Evolutionary conservation across 2,329 filamentous ascomycete species (phyloP).

Genomic region (Pseudogymnoascus sp.): DNA sequence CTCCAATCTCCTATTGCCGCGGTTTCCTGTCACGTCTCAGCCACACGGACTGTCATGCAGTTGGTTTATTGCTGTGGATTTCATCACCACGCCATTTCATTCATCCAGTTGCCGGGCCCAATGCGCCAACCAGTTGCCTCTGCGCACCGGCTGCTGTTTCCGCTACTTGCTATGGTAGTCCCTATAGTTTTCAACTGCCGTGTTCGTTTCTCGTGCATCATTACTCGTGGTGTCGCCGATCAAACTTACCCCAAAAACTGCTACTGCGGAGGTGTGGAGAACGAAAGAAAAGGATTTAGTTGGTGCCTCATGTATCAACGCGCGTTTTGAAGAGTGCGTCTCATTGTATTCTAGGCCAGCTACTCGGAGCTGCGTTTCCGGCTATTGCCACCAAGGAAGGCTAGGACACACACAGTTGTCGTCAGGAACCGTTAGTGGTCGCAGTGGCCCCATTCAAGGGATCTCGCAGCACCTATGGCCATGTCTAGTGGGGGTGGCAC

Average conservation of each 20-base stretch:
- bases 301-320: not conserved
- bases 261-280: not conserved
- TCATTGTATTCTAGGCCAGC: not conserved
- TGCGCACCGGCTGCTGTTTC: not conserved
- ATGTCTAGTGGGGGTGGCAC: not conserved
- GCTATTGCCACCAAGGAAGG: not conserved
- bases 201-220: not conserved
- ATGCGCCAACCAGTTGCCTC: not conserved
- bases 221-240: not conserved
- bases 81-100: constrained; percentile 1
- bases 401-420: not conserved
- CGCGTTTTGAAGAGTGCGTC: not conserved
- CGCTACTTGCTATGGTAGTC: not conserved
- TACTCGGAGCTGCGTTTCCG: not conserved
- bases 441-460: not conserved
- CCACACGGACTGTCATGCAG: constrained; percentile 11
- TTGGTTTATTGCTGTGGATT: constrained; percentile 6
- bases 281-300: not conserved
- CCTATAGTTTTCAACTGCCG: not conserved
- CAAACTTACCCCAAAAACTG: not conserved
- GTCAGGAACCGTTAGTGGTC: not conserved
- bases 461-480: not conserved
- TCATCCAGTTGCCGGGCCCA: not conserved
- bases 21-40: constrained; percentile 7
- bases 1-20: constrained; percentile 8